Percentiles rank a stretch among this genome's conserved stretches.
Evolutionary conservation across 2,329 filamentous ascomycete species (phyloP).

Genomic region (Cytospora chrysosperma): DNA sequence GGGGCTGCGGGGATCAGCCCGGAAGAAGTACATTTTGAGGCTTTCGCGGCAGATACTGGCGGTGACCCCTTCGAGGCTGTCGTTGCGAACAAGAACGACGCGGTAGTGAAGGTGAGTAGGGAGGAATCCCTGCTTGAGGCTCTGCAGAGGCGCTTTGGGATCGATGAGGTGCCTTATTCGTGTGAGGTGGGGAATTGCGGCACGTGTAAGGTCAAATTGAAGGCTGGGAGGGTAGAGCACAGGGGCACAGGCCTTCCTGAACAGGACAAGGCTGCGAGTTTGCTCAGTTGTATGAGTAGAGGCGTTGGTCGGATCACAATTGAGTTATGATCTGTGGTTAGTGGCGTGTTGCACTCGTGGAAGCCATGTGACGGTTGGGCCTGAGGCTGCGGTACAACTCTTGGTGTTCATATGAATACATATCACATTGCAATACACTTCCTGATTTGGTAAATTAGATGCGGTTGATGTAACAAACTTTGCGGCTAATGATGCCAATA

Average conservation of each 20-base stretch:
- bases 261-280: slow-evolving; percentile 42
- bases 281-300: slow-evolving; percentile 54
- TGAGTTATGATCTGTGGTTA: slow-evolving; percentile 39
- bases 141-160: slow-evolving; percentile 42
- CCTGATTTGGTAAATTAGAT: neutral
- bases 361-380: neutral
- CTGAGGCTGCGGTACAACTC: neutral
- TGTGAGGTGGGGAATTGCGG: slow-evolving; percentile 57
- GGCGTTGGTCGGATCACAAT: slow-evolving; percentile 50
- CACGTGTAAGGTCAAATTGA: slow-evolving; percentile 48
- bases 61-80: slow-evolving; percentile 62
- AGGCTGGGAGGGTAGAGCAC: slow-evolving; percentile 46
- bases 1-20: slow-evolving; percentile 43
- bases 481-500: neutral
- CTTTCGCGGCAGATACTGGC: slow-evolving; percentile 51
- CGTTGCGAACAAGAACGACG: slow-evolving; percentile 40
- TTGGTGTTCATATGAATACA: neutral
- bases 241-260: slow-evolving; percentile 47
- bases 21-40: slow-evolving; percentile 59
- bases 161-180: slow-evolving; percentile 44
- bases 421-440: neutral
- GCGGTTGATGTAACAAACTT: neutral
- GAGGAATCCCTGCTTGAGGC: slow-evolving; percentile 53
- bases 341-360: neutral
- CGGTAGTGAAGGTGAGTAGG: slow-evolving; percentile 44